phyloP scores from a whole-genome alignment of 2,329 filamentous ascomycete genomes.

The Apiospora phragmitis region DNA sequence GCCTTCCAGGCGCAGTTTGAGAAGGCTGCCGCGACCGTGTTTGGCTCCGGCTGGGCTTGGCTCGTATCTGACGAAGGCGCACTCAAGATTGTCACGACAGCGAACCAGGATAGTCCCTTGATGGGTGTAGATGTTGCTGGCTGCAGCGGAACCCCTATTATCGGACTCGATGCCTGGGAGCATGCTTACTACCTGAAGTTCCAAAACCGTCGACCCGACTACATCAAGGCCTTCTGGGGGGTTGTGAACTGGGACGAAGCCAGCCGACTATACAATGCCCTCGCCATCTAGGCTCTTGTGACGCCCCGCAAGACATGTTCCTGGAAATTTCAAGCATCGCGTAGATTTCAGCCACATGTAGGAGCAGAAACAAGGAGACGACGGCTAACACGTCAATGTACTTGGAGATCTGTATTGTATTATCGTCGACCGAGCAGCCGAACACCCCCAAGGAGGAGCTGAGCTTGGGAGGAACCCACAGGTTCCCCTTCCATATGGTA shows the following conservation, averaged over 20 bases:
- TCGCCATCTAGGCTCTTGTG: not conserved
- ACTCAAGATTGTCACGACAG: not conserved
- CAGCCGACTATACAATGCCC: not conserved
- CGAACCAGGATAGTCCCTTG: slow-evolving; percentile 9
- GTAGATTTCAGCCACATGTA: not conserved
- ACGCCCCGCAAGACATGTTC: not conserved
- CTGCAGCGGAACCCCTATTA: not conserved
- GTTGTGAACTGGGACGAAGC: slow-evolving; percentile 11
- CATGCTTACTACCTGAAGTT: slow-evolving; percentile 11
- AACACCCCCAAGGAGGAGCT: not conserved
- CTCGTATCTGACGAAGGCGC: not conserved
- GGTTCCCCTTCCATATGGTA: not conserved
- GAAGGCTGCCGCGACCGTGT: not conserved
- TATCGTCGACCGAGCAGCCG: not conserved
- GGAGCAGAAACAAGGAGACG: not conserved
- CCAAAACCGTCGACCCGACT: slow-evolving; percentile 5
- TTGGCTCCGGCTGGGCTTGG: slow-evolving; percentile 10
- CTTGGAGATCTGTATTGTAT: not conserved
- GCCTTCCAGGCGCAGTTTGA: slow-evolving; percentile 2
- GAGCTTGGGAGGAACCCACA: not conserved
- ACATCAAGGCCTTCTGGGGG: slow-evolving; percentile 11
- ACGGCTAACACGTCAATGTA: not conserved
- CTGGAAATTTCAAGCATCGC: not conserved
- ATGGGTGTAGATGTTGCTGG: not conserved
- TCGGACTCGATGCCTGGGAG: slow-evolving; percentile 10